Evolutionary conservation across 371 early-diverging fungal species (phyloP).

Genomic region (Apophysomyces variabilis): DNA sequence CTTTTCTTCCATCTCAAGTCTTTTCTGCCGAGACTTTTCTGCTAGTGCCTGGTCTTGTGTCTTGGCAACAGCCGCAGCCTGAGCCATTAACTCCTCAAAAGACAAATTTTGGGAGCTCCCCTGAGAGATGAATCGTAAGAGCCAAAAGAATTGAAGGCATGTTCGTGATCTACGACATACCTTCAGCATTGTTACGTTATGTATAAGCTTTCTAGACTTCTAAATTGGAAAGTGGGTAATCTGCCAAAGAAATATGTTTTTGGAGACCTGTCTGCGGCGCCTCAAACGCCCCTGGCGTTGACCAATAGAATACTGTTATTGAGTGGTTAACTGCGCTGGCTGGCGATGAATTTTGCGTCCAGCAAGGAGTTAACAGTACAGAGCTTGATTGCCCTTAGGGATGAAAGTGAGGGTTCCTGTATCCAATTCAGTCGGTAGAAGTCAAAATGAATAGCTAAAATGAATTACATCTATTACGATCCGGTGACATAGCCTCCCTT

Average conservation of each 20-base stretch:
- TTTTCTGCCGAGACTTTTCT: constrained; percentile 35
- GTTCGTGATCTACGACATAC: neutral
- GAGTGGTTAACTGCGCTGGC: too few relatives aligned
- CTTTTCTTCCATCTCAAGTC: constrained; percentile 37
- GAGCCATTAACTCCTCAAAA: constrained; percentile 45
- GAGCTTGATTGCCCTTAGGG: too few relatives aligned
- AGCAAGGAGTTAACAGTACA: too few relatives aligned
- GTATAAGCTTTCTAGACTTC: neutral
- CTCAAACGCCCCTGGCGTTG: too few relatives aligned
- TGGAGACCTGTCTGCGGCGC: too few relatives aligned
- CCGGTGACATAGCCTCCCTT: too few relatives aligned
- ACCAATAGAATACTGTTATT: too few relatives aligned
- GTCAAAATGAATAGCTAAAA: too few relatives aligned
- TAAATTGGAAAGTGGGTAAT: neutral
- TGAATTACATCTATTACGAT: too few relatives aligned
- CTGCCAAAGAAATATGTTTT: neutral
- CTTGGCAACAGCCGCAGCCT: constrained; percentile 41
- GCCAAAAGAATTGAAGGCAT: neutral
- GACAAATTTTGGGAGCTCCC: constrained; percentile 14
- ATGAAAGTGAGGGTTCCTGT: too few relatives aligned
- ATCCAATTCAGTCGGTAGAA: too few relatives aligned
- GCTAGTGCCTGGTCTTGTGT: constrained; percentile 38
- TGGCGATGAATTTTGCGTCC: too few relatives aligned
- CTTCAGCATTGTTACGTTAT: neutral
- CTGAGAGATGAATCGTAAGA: neutral